Evolutionary conservation across 805 yeast genomes (phyloP).

Genomic region (Scheffersomyces amazonensis): DNA sequence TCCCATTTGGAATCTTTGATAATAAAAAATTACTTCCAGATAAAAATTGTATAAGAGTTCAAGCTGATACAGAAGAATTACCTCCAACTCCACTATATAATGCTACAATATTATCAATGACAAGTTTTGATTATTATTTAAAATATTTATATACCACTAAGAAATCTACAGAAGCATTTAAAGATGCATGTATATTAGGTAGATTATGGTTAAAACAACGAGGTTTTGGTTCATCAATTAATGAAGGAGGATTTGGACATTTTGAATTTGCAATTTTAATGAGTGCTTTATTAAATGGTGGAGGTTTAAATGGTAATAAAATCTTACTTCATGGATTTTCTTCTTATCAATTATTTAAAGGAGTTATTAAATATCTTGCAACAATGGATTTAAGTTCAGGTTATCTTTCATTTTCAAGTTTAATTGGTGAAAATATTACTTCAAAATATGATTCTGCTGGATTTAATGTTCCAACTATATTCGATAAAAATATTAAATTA

Average conservation of each 20-base stretch:
- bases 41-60: conserved; percentile 78
- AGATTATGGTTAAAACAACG: conserved; percentile 88
- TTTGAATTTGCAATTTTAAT: conserved; percentile 82
- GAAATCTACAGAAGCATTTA: conserved; percentile 74
- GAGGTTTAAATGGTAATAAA: conserved; percentile 71
- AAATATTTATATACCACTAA: conserved; percentile 74
- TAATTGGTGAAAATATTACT: conserved; percentile 41
- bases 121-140: conserved; percentile 66
- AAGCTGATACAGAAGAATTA: conserved; percentile 39
- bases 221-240: conserved; percentile 64
- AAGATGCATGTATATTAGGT: conserved; percentile 84
- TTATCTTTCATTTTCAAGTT: conserved; percentile 63
- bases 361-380: conserved; percentile 78
- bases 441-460: conserved; percentile 54
- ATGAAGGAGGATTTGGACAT: conserved; percentile 84
- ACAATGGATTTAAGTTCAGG: conserved; percentile 71
- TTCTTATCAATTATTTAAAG: conserved; percentile 90
- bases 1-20: conserved; percentile 71
- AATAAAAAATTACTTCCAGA: conserved; percentile 73
- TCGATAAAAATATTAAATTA: conserved; percentile 72
- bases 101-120: conserved; percentile 68
- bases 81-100: conserved; percentile 89
- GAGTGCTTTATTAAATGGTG: conserved; percentile 82
- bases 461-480: conserved; percentile 70
- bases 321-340: conserved; percentile 85